Evolutionary conservation across 345 rosid species (phyloP), one percentile per base, ranked within the genome.

Genomic region (Rhodamnia rubescens): DNA sequence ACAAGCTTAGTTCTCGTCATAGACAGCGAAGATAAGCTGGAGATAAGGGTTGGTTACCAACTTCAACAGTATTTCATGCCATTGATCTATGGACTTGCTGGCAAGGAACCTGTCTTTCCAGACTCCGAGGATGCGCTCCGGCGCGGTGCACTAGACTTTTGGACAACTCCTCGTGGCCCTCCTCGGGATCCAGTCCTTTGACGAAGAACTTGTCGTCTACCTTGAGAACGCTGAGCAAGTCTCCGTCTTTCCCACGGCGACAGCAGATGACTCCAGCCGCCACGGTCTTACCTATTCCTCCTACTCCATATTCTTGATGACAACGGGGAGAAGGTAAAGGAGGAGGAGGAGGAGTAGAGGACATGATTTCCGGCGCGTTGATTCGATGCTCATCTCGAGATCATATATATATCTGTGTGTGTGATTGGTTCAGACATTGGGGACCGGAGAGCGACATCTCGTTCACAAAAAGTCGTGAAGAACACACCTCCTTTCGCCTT

Each of bases 211-310:
- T 75, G 40, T 40, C 64, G 18, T 75, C 64, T 1, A 42, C 74
- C 3, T 56, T 36, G 24, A 78, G 74, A 20, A 53, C 83, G 26
- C 78, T 20, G 26, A 85, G 47, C 16, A 78, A 54, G 56, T 78
- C 64, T 26, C 7, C 7, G 22, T 85, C 51, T 78, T 78, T 40
- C 2, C 44, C 56, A 20, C n/a, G 83, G 56, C 40, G 47, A 42
- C 53, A 11, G 83, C 64, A 78, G 12, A 40, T 75, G 47, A 80
- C 20, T 26, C 81, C 81, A 20, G 74, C 83, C 5, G 57, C 22
- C 47, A 51, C 44, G 20, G 86, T 55, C 74, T 85, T 85, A 50
- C 86, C 86, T 32, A 75, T 85, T 55, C 83, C 86, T 78, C 81
- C 86, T 51, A 42, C 49, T 12, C 83, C 86, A 24, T 54, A 27